Conservation (phyloP, 352 stramenopile genomes). For the Pythium monospermum region DNA sequence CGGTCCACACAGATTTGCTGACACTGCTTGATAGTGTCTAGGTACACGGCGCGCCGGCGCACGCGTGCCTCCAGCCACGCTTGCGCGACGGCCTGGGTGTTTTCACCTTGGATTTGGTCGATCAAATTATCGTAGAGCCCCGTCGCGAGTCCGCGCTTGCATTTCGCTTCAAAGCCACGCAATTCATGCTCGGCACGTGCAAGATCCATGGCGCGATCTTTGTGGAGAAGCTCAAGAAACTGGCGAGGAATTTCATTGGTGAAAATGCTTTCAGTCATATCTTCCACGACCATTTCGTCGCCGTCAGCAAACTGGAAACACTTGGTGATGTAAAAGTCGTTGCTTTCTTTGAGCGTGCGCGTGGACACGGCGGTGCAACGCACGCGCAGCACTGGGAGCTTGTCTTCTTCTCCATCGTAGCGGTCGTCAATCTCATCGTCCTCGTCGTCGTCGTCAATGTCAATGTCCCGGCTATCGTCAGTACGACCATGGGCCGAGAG, state of each 20-base stretch:
- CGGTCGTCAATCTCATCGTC: no score
- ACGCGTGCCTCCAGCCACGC: conserved; percentile 80
- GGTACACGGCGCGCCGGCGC: conserved; percentile 76
- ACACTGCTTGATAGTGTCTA: conserved; percentile 75
- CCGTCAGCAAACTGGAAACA: conserved; percentile 86
- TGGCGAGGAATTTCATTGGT: conserved; percentile 78
- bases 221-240: conserved; percentile 74
- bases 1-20: conserved; percentile 84
- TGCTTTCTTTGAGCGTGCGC: conserved; percentile 68
- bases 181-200: no score
- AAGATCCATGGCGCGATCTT: no score
- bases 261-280: conserved; percentile 75
- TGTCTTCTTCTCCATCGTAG: neutral
- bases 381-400: conserved; percentile 44
- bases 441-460: neutral
- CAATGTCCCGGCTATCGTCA: no score
- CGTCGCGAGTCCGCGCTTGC: no score
- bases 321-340: conserved; percentile 81
- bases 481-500: no score
- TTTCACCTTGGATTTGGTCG: conserved; percentile 83
- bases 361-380: conserved; percentile 73
- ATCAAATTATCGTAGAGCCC: conserved; percentile 86
- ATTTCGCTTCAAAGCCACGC: no score
- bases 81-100: conserved; percentile 61
- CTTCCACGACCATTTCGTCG: conserved; percentile 77